These are phyloP conservation scores for Fusarium nurragi DNA, from an alignment of 2,329 filamentous ascomycete species.

Conservation along the genomic window DNA sequence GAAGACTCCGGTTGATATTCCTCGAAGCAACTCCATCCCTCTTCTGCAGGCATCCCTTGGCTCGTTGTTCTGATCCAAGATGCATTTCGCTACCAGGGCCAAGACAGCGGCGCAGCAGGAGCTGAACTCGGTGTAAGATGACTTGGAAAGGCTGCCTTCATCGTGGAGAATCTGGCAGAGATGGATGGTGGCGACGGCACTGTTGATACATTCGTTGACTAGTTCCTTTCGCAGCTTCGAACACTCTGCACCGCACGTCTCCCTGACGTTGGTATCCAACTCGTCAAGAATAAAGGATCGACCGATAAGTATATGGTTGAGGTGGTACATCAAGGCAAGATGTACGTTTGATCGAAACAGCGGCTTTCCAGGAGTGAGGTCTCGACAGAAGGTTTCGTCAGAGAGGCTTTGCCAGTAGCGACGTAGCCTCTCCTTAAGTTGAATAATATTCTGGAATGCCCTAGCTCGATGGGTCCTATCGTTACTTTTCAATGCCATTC, in stretches of 20 bases:
- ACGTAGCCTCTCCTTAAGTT: conserved; percentile 14
- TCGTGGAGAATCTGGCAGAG: conserved; percentile 28
- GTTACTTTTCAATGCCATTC: conserved; percentile 19
- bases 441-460: conserved; percentile 8
- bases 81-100: conserved; percentile 17
- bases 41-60: conserved; percentile 10
- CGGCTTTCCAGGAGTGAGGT: conserved; percentile 31
- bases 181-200: conserved; percentile 22
- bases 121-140: conserved; percentile 36
- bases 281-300: conserved; percentile 32
- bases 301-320: conserved; percentile 33
- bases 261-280: background rate
- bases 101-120: conserved; percentile 35
- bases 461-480: background rate
- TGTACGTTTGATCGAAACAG: conserved; percentile 37
- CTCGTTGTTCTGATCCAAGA: conserved; percentile 2
- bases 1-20: conserved; percentile 23
- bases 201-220: conserved; percentile 22
- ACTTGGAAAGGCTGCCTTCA: conserved; percentile 28
- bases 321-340: conserved; percentile 33
- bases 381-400: conserved; percentile 29
- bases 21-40: conserved; percentile 24
- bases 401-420: conserved; percentile 31
- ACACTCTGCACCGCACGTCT: conserved; percentile 7
- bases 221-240: conserved; percentile 4